Evolutionary conservation across 2,329 filamentous ascomycete species (phyloP).

Genomic region (Trichoderma atrobrunneum): DNA sequence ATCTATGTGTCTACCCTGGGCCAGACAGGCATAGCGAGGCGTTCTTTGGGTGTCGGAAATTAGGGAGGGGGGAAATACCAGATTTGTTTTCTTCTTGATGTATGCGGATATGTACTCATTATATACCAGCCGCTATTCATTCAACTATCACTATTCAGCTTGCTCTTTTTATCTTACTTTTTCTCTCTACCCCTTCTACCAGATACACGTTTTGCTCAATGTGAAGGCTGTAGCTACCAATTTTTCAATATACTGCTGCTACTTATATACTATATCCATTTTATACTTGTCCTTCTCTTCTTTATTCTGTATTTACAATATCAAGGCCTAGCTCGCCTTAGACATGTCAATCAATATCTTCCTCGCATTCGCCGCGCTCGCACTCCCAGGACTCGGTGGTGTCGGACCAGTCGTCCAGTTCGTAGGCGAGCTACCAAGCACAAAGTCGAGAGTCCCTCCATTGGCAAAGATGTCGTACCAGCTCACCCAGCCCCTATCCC

Average conservation of each 20-base stretch:
- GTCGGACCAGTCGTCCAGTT: constrained; percentile 58
- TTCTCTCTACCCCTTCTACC: not conserved
- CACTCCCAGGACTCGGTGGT: constrained; percentile 58
- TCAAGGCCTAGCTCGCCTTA: not conserved
- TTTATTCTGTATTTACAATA: not conserved
- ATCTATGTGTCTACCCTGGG: constrained; percentile 6
- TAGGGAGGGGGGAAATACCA: not conserved
- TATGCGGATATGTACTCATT: constrained; percentile 6
- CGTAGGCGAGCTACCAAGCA: constrained; percentile 51
- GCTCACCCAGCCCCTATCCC: constrained; percentile 63
- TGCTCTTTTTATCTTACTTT: not conserved
- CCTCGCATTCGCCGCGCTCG: constrained; percentile 18
- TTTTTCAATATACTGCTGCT: not conserved
- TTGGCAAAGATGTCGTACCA: constrained; percentile 65
- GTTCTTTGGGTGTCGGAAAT: constrained; percentile 23
- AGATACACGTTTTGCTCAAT: too few relatives aligned
- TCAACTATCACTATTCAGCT: not conserved
- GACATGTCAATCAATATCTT: constrained; percentile 19
- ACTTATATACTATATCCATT: not conserved
- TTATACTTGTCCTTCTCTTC: not conserved
- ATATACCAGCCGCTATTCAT: not conserved
- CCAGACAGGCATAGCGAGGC: constrained; percentile 28
- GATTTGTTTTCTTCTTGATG: constrained; percentile 7
- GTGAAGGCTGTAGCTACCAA: not conserved
- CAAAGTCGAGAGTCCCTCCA: constrained; percentile 62